These are phyloP conservation scores for Apiospora sp. DNA, from an alignment of 2,329 filamentous ascomycete species.

Conservation along the genomic window DNA sequence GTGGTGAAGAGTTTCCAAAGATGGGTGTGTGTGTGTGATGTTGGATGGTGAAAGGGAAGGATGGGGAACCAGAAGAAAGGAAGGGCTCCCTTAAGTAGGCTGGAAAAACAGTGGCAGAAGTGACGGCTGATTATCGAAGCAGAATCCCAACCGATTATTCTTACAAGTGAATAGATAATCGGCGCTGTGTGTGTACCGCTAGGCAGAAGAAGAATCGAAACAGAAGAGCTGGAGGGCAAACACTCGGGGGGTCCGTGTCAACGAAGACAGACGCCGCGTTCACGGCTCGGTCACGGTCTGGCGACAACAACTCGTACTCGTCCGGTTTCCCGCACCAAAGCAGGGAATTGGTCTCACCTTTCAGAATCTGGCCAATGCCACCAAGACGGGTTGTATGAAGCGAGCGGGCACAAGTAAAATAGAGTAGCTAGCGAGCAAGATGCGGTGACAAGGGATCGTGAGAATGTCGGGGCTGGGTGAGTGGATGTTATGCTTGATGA, in stretches of 20 bases:
- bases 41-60: slow-evolving; percentile 7
- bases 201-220: not conserved
- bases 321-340: not conserved
- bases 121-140: not conserved
- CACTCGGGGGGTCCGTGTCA: not conserved
- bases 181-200: not conserved
- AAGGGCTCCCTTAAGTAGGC: not conserved
- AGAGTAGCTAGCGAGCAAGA: slow-evolving; percentile 68
- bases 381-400: slow-evolving; percentile 63
- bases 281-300: not conserved
- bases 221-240: not conserved
- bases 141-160: not conserved
- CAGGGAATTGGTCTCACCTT: slow-evolving; percentile 9
- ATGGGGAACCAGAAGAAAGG: not conserved
- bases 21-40: not conserved
- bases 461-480: slow-evolving; percentile 47
- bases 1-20: not conserved
- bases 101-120: not conserved
- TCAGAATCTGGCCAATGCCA: slow-evolving; percentile 37
- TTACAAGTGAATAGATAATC: not conserved
- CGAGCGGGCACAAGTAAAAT: slow-evolving; percentile 64
- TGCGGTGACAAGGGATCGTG: slow-evolving; percentile 56
- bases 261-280: not conserved
- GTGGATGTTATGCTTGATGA: slow-evolving; percentile 53
- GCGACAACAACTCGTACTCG: not conserved